Evolutionary conservation across 202 grass and related monocot genomes (phyloP).

Genomic region (Cymbopogon flexuosus): DNA sequence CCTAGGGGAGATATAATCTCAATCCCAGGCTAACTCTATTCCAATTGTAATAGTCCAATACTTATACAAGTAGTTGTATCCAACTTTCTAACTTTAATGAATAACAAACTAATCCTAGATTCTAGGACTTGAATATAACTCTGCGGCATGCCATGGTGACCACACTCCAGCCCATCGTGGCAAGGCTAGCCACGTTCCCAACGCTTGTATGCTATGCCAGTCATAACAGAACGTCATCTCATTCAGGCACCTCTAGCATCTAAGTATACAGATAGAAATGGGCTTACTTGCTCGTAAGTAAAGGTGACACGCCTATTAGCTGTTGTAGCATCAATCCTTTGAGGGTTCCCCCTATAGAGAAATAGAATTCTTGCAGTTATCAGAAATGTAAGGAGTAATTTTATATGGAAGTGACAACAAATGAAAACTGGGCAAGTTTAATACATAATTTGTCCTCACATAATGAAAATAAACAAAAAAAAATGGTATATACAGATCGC

Average conservation of each 20-base stretch:
- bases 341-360: constrained; percentile 73
- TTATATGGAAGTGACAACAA: constrained; percentile 5
- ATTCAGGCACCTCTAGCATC: constrained; percentile 8
- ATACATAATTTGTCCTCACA: not conserved
- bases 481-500: not conserved
- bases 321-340: constrained; percentile 85
- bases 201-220: too few relatives aligned
- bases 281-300: constrained; percentile 87
- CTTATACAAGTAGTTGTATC: too few relatives aligned
- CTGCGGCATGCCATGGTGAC: too few relatives aligned
- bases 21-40: too few relatives aligned
- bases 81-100: too few relatives aligned
- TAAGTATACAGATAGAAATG: constrained; percentile 2
- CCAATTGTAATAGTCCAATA: too few relatives aligned
- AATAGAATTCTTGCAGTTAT: constrained; percentile 28
- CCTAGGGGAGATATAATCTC: too few relatives aligned
- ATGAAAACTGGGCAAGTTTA: constrained; percentile 21
- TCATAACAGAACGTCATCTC: not conserved
- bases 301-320: constrained; percentile 87
- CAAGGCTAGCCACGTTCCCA: too few relatives aligned
- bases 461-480: not conserved
- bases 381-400: constrained; percentile 11
- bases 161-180: too few relatives aligned
- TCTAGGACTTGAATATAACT: too few relatives aligned
- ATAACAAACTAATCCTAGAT: too few relatives aligned